Percentiles rank a stretch among this genome's conserved stretches.
phyloP scores from a whole-genome alignment of 2,329 filamentous ascomycete genomes.

The Phaeosphaeria sp. region DNA sequence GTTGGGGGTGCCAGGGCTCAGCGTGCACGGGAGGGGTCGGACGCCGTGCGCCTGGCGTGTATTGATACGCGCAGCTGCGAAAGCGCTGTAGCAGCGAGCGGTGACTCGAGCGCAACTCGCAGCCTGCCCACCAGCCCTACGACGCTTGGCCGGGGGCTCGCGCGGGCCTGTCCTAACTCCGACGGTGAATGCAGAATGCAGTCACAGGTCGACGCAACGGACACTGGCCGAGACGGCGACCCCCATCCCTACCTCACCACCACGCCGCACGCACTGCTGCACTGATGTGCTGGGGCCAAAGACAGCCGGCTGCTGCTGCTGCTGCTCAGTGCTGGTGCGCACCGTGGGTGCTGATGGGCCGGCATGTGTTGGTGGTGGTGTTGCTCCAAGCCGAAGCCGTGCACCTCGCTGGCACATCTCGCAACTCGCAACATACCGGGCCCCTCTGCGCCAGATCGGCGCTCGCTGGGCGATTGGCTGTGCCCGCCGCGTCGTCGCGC shows the following conservation, averaged over 20 bases:
- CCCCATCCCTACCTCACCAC: background rate
- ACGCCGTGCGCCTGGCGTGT: constrained; percentile 22
- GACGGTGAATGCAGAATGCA: background rate
- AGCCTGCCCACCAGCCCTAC: constrained; percentile 31
- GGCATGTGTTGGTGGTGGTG: too few relatives aligned
- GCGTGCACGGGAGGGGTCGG: constrained; percentile 29
- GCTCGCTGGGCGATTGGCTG: constrained; percentile 18
- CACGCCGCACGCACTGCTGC: background rate
- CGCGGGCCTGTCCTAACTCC: constrained; percentile 28
- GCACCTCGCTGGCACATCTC: background rate
- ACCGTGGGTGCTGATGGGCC: too few relatives aligned
- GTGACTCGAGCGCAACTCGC: constrained; percentile 28
- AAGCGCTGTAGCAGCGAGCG: constrained; percentile 33
- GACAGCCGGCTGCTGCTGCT: background rate
- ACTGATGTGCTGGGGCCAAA: constrained; percentile 13
- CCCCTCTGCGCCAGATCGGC: constrained; percentile 10
- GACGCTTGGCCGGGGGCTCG: constrained; percentile 25
- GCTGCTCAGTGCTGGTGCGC: background rate
- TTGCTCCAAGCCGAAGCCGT: background rate
- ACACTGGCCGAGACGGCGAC: background rate
- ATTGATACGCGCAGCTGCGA: constrained; percentile 17
- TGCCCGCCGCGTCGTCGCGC: constrained; percentile 24
- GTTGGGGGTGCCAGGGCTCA: constrained; percentile 28
- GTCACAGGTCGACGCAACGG: background rate
- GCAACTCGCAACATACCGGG: constrained; percentile 5